phyloP scores from a whole-genome alignment of 1,139 yeast genomes.

The Yamadazyma triangularis region DNA sequence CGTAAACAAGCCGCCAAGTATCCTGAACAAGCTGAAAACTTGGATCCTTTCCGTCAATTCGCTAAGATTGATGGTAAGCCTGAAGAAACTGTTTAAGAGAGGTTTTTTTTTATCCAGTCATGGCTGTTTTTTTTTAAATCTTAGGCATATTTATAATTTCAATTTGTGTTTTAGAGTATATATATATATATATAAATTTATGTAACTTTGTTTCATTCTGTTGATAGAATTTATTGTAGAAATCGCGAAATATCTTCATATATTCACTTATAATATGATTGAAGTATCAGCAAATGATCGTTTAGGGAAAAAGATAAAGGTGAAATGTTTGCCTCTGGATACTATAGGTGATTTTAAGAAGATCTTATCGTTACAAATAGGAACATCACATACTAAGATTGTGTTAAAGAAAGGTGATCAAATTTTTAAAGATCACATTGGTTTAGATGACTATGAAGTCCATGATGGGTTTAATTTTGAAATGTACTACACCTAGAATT shows the following conservation, averaged over 20 bases:
- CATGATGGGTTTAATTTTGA: conserved; percentile 89
- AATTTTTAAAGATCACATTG: conserved; percentile 81
- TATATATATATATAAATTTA: too few relatives aligned
- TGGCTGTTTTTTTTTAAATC: too few relatives aligned
- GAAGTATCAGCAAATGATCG: conserved; percentile 42
- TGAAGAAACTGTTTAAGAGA: too few relatives aligned
- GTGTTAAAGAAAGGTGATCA: conserved; percentile 74
- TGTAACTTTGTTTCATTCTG: too few relatives aligned
- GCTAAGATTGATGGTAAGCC: too few relatives aligned
- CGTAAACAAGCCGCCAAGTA: conserved; percentile 36
- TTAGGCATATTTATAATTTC: too few relatives aligned
- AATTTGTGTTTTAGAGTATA: too few relatives aligned
- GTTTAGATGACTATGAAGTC: conserved; percentile 88
- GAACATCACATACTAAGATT: conserved; percentile 62
- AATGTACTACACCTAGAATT: conserved; percentile 66
- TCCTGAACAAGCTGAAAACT: conserved; percentile 56
- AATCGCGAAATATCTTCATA: too few relatives aligned
- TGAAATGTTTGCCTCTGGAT: conserved; percentile 82
- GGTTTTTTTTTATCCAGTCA: too few relatives aligned
- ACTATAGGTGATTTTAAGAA: conserved; percentile 90
- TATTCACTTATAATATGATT: too few relatives aligned
- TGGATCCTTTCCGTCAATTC: conserved; percentile 55
- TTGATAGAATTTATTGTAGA: too few relatives aligned
- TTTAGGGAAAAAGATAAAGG: conserved; percentile 82
- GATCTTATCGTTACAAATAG: conserved; percentile 76